phyloP scores from a whole-genome alignment of 1,284 basidiomycete genomes.

The Vanrija sp. region DNA sequence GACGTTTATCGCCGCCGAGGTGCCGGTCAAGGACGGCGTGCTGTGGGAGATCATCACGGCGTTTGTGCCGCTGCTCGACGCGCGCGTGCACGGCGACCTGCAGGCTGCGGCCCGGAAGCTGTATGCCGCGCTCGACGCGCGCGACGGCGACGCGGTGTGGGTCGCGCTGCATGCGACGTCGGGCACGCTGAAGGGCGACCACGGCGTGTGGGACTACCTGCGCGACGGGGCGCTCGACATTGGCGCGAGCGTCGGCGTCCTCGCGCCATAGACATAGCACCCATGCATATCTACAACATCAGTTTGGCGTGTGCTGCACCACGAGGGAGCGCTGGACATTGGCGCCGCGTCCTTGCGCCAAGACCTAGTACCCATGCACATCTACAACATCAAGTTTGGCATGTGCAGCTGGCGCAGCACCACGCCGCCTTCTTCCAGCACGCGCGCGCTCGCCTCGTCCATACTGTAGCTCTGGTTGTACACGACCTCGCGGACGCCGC shows the following conservation, averaged over 20 bases:
- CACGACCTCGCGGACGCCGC: constrained; percentile 86
- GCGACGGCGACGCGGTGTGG: constrained; percentile 79
- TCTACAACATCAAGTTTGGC: constrained; percentile 17
- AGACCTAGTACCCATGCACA: neutral
- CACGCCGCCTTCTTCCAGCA: constrained; percentile 75
- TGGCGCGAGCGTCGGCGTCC: constrained; percentile 11
- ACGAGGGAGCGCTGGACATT: too few relatives aligned
- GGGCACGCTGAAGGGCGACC: constrained; percentile 18
- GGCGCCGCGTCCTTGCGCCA: neutral
- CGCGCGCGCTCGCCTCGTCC: constrained; percentile 75
- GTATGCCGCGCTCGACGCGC: constrained; percentile 58
- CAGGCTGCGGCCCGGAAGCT: constrained; percentile 63
- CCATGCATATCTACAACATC: neutral
- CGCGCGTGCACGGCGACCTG: constrained; percentile 64
- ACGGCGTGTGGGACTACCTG: constrained; percentile 32
- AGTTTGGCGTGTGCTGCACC: constrained; percentile 43
- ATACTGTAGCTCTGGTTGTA: constrained; percentile 96
- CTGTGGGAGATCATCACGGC: constrained; percentile 72
- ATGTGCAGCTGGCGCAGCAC: constrained; percentile 60
- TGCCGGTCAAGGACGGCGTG: constrained; percentile 64
- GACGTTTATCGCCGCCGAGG: constrained; percentile 59
- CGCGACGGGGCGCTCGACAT: constrained; percentile 28
- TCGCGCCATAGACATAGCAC: constrained; percentile 4
- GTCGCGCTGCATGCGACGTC: constrained; percentile 61
- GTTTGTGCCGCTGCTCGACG: constrained; percentile 70